phyloP scores from a whole-genome alignment of 225 moss, liverwort and hornwort species.

The Rhytidiadelphus loreus region DNA sequence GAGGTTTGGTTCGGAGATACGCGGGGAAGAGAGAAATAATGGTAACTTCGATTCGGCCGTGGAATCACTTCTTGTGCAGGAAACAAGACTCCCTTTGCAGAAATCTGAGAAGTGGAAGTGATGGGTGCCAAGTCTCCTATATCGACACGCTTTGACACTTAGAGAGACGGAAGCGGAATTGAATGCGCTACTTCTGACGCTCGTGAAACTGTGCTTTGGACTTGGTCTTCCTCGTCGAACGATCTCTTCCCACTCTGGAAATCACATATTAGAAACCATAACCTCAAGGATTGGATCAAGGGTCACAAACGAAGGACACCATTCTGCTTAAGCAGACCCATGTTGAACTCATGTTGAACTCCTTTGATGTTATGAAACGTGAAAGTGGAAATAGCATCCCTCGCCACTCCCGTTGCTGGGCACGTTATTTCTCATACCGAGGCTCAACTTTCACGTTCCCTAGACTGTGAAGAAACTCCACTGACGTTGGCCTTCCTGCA shows the following conservation, averaged over 20 bases:
- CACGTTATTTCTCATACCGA: not conserved
- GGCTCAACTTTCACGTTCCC: not conserved
- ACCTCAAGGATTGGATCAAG: not conserved
- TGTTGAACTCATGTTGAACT: not conserved
- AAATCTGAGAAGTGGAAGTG: not conserved
- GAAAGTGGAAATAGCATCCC: not conserved
- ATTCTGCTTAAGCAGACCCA: not conserved
- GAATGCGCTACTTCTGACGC: not conserved
- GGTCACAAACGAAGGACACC: not conserved
- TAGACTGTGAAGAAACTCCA: not conserved
- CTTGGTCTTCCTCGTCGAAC: not conserved
- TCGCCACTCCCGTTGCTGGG: not conserved
- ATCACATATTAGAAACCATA: not conserved
- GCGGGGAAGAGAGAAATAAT: not conserved
- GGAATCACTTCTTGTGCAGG: not conserved
- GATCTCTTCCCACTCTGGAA: not conserved
- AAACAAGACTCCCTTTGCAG: not conserved
- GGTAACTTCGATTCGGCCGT: too few species aligned
- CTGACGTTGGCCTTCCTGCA: not conserved
- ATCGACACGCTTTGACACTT: not conserved
- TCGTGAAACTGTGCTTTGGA: not conserved
- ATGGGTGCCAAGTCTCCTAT: not conserved
- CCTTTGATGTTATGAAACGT: not conserved
- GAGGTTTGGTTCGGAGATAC: not conserved
- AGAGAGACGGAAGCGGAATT: not conserved